Evolutionary conservation across 305 asterid genomes (phyloP).

Genomic region (Fraxinus floribunda): DNA sequence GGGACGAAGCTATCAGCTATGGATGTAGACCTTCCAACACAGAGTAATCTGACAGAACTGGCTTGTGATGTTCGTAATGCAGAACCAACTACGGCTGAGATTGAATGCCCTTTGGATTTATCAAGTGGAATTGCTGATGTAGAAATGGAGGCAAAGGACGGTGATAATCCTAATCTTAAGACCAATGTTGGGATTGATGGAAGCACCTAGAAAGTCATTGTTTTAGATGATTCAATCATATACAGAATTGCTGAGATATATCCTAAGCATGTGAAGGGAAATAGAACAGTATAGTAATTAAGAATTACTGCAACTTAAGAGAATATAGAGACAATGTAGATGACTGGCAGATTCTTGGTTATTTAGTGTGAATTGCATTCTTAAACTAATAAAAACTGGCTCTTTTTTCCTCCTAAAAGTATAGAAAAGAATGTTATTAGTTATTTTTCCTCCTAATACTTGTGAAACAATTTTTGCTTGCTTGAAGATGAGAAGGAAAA

Average conservation of each 20-base stretch:
- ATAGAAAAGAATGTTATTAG: not conserved
- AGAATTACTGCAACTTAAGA: not conserved
- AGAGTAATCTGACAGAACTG: conserved; percentile 11
- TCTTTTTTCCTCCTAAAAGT: not conserved
- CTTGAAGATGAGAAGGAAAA: too few relatives aligned
- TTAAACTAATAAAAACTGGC: not conserved
- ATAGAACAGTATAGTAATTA: not conserved
- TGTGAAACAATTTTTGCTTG: too few relatives aligned
- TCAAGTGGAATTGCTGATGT: conserved; percentile 27
- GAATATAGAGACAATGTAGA: not conserved
- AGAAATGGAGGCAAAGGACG: conserved; percentile 21
- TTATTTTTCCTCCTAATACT: too few relatives aligned
- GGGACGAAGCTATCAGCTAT: not conserved
- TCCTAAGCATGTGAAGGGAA: not conserved
- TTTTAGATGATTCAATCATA: conserved; percentile 2
- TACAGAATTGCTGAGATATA: not conserved
- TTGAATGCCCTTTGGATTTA: not conserved
- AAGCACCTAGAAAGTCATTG: not conserved
- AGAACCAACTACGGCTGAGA: conserved; percentile 9
- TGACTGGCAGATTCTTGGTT: not conserved
- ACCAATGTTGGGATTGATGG: not conserved
- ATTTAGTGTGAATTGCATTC: not conserved
- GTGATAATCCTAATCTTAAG: not conserved
- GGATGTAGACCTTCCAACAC: conserved; percentile 11
- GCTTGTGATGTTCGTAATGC: not conserved